phyloP scores from a whole-genome alignment of 1,284 basidiomycete species.

The Mycosarcoma maydis region DNA sequence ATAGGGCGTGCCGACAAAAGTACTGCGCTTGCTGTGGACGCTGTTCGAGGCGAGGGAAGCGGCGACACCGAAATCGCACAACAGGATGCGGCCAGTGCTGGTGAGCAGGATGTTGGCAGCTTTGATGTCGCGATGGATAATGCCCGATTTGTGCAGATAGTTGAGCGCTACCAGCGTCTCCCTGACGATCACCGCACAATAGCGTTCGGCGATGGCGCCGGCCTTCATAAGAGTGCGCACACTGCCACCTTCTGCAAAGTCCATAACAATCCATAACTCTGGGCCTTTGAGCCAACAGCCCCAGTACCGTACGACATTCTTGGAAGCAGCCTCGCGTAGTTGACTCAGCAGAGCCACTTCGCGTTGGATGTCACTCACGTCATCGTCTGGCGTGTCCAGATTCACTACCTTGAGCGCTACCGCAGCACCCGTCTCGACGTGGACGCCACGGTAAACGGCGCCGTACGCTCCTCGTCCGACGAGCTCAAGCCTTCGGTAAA shows the following conservation, averaged over 20 bases:
- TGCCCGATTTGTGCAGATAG: constrained; percentile 50
- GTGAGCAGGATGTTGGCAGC: constrained; percentile 57
- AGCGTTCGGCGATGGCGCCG: constrained; percentile 84
- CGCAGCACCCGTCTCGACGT: constrained; percentile 82
- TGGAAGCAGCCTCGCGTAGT: constrained; percentile 77
- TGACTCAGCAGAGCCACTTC: constrained; percentile 93
- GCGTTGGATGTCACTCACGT: constrained; percentile 94
- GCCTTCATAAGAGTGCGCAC: constrained; percentile 85
- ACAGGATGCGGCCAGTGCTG: constrained; percentile 40
- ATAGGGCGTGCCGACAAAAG: constrained; percentile 58
- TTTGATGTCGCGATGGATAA: constrained; percentile 58
- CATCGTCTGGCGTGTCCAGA: constrained; percentile 89
- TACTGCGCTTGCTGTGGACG: constrained; percentile 68
- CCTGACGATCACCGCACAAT: constrained; percentile 84
- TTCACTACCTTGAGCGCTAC: constrained; percentile 98
- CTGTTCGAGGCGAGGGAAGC: constrained; percentile 80
- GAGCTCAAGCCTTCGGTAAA: constrained; percentile 60
- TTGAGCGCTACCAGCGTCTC: constrained; percentile 73
- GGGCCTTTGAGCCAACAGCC: constrained; percentile 94
- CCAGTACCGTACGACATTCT: constrained; percentile 94
- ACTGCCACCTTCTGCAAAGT: constrained; percentile 93
- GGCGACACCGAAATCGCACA: constrained; percentile 70
- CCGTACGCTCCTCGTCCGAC: constrained; percentile 65
- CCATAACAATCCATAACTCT: constrained; percentile 99
- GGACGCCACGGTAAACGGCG: constrained; percentile 69